Evolutionary conservation across 352 stramenopile species (phyloP).

Genomic region (Globisporangium camurandrum): DNA sequence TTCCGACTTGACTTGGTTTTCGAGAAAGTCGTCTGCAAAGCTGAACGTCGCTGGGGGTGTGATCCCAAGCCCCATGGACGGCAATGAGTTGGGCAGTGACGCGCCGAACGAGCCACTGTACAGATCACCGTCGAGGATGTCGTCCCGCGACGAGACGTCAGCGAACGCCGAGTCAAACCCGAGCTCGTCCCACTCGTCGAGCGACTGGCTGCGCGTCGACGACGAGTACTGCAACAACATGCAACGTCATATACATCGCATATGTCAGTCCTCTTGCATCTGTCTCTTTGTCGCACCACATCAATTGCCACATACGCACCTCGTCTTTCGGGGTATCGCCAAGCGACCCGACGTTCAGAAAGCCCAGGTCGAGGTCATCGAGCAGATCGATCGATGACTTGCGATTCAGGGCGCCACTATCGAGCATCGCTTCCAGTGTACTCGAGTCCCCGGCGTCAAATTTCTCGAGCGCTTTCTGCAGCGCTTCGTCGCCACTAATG

Average conservation of each 20-base stretch:
- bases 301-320: constrained; percentile 28
- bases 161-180: constrained; percentile 80
- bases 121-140: constrained; percentile 78
- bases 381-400: constrained; percentile 82
- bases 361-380: constrained; percentile 82
- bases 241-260: not conserved
- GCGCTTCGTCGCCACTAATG: constrained; percentile 85
- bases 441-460: constrained; percentile 84
- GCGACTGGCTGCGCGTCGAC: constrained; percentile 52
- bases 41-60: constrained; percentile 76
- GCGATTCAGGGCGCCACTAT: constrained; percentile 74
- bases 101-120: constrained; percentile 77
- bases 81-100: constrained; percentile 80
- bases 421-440: constrained; percentile 77
- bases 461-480: constrained; percentile 86
- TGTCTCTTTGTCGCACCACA: too few relatives aligned
- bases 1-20: constrained; percentile 64
- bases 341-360: constrained; percentile 80
- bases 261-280: too few relatives aligned
- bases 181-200: constrained; percentile 84
- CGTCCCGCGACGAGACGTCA: constrained; percentile 51
- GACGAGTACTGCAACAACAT: constrained; percentile 36
- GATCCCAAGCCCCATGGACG: constrained; percentile 82
- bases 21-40: constrained; percentile 81
- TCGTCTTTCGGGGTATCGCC: constrained; percentile 81